Evolutionary conservation across 1,139 yeast species (phyloP).

Genomic region (Saccharomyces hybrid): DNA sequence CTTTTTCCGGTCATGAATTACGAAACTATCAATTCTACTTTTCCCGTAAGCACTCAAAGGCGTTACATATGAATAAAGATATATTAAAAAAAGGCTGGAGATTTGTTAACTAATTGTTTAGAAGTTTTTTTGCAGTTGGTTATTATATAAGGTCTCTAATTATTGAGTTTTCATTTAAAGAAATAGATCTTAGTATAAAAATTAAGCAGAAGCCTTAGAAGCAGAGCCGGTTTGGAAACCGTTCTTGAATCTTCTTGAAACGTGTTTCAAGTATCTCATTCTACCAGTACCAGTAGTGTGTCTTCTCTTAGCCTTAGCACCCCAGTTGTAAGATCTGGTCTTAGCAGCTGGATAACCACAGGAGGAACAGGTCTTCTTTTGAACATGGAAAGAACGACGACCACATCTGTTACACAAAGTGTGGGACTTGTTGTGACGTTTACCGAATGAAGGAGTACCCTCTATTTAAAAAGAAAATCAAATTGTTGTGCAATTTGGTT

Average conservation of each 20-base stretch:
- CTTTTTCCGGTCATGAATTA: background rate
- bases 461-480: conserved; percentile 42
- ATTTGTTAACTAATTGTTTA: background rate
- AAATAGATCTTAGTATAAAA: conserved; percentile 3
- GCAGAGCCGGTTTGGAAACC: conserved; percentile 92
- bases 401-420: conserved; percentile 99
- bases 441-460: conserved; percentile 99
- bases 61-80: background rate
- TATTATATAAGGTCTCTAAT: conserved; percentile 1
- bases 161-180: conserved; percentile 1
- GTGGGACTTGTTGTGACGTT: conserved; percentile 99
- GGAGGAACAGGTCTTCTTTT: conserved; percentile 97
- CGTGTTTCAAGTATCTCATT: conserved; percentile 96
- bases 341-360: conserved; percentile 99
- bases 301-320: conserved; percentile 98
- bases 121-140: background rate
- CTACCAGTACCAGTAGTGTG: conserved; percentile 99
- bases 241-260: conserved; percentile 96
- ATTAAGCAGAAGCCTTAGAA: conserved; percentile 20
- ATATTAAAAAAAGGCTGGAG: background rate
- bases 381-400: conserved; percentile 96
- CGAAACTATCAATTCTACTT: background rate
- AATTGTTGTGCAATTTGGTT: conserved; percentile 1
- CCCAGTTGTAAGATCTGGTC: conserved; percentile 99
- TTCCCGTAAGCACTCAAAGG: background rate